Evolutionary conservation across 1,284 basidiomycete species (phyloP).

Genomic region (Phlebopus sp.): DNA sequence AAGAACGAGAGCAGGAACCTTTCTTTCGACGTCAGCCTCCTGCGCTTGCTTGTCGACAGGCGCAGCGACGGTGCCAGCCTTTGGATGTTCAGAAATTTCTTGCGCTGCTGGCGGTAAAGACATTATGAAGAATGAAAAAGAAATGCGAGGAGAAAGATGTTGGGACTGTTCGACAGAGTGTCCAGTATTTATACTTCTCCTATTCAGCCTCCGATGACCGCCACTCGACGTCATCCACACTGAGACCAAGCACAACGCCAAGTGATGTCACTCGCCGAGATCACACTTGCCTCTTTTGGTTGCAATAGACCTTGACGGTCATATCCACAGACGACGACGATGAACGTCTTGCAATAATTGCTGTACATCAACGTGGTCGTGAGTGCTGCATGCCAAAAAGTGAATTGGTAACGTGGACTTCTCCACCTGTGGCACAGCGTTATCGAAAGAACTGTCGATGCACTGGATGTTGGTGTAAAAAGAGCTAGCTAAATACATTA

Average conservation of each 20-base stretch:
- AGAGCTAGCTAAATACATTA: too few relatives aligned
- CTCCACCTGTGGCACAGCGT: too few relatives aligned
- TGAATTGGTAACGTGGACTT: too few relatives aligned
- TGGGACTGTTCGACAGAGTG: not conserved
- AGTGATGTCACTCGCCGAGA: slow-evolving; percentile 7
- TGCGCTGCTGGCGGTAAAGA: slow-evolving; percentile 60
- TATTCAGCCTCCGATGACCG: slow-evolving; percentile 8
- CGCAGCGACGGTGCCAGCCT: slow-evolving; percentile 50
- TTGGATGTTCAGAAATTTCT: slow-evolving; percentile 57
- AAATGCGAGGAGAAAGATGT: not conserved
- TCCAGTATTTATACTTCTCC: slow-evolving; percentile 13
- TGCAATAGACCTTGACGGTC: too few relatives aligned
- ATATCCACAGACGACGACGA: too few relatives aligned
- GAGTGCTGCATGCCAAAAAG: too few relatives aligned
- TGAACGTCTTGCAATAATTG: too few relatives aligned
- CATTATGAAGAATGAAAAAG: slow-evolving; percentile 43
- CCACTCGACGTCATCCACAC: slow-evolving; percentile 21
- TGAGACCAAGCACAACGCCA: not conserved
- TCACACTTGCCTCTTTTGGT: not conserved
- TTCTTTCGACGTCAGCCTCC: slow-evolving; percentile 63
- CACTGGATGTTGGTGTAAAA: too few relatives aligned
- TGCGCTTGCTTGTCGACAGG: slow-evolving; percentile 54
- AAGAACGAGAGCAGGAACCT: slow-evolving; percentile 35
- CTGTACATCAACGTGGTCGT: too few relatives aligned
- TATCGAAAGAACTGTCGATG: too few relatives aligned